A percentile compares a stretch with the other conserved stretches of the same genome.
Conservation (phyloP, 331 rosid species). For the Rosa hybrid region DNA sequence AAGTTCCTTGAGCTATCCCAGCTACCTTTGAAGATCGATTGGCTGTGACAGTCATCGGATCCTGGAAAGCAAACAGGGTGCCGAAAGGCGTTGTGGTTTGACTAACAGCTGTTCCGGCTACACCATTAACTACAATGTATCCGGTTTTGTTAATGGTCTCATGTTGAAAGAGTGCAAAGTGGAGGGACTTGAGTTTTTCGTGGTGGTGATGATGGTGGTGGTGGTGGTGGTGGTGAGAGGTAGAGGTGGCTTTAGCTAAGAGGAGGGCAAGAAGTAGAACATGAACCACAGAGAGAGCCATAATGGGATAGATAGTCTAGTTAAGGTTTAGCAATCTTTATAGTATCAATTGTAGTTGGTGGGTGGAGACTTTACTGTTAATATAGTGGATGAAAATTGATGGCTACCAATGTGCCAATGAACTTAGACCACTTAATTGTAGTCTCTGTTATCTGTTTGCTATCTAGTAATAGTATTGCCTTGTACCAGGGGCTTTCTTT, state of each 20-base stretch:
- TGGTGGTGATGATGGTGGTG: constrained; percentile 18
- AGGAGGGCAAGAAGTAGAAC: constrained; percentile 33
- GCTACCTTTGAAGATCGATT: constrained; percentile 51
- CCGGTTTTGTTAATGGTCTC: constrained; percentile 78
- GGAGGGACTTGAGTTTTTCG: constrained; percentile 52
- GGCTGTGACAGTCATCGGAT: constrained; percentile 51
- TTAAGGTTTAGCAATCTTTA: not conserved
- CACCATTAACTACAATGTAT: constrained; percentile 54
- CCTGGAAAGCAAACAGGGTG: constrained; percentile 62
- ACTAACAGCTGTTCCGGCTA: constrained; percentile 38
- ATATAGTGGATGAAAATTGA: not conserved
- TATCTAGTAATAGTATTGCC: not conserved
- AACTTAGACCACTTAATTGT: not conserved
- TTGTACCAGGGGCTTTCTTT: not conserved
- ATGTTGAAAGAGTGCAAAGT: constrained; percentile 65
- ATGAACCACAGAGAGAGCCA: constrained; percentile 41
- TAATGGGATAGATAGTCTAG: not conserved
- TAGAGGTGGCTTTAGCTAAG: constrained; percentile 27
- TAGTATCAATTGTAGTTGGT: not conserved
- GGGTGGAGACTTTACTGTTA: not conserved
- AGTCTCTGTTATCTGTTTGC: not conserved
- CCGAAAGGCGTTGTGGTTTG: constrained; percentile 75
- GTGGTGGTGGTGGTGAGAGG: constrained; percentile 27
- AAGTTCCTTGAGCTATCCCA: constrained; percentile 65
- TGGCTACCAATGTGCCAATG: not conserved